Evolutionary conservation across 2,329 filamentous ascomycete genomes (phyloP).

Genomic region (Aspergillus caelatus): DNA sequence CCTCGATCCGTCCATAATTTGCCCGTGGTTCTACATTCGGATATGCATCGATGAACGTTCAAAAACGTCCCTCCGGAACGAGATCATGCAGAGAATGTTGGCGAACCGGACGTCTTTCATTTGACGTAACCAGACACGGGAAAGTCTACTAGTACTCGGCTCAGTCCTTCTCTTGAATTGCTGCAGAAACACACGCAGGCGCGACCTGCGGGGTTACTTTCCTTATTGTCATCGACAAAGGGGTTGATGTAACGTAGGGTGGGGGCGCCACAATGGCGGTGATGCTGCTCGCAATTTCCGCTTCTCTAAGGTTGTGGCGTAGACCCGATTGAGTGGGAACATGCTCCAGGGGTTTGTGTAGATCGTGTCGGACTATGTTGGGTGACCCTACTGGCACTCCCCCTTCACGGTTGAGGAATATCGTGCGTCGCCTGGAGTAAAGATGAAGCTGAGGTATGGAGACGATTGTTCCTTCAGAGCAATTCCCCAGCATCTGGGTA

Average conservation of each 20-base stretch:
- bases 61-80: neutral
- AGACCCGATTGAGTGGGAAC: neutral
- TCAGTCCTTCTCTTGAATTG: neutral
- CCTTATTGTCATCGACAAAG: neutral
- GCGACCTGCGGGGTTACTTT: neutral
- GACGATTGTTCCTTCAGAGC: slow-evolving; percentile 21
- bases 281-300: neutral
- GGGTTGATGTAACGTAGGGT: neutral
- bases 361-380: neutral
- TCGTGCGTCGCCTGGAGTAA: neutral
- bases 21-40: neutral
- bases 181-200: neutral
- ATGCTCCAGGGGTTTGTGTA: neutral
- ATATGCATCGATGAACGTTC: neutral
- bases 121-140: neutral
- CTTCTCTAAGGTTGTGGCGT: neutral
- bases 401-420: neutral
- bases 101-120: neutral
- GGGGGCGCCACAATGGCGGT: neutral
- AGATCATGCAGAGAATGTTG: neutral
- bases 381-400: neutral
- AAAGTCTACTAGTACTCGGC: neutral
- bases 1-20: neutral
- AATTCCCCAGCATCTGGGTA: slow-evolving; percentile 69
- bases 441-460: neutral